phyloP scores from a whole-genome alignment of 2,329 filamentous ascomycete genomes.

The Fusarium guadeloupense region DNA sequence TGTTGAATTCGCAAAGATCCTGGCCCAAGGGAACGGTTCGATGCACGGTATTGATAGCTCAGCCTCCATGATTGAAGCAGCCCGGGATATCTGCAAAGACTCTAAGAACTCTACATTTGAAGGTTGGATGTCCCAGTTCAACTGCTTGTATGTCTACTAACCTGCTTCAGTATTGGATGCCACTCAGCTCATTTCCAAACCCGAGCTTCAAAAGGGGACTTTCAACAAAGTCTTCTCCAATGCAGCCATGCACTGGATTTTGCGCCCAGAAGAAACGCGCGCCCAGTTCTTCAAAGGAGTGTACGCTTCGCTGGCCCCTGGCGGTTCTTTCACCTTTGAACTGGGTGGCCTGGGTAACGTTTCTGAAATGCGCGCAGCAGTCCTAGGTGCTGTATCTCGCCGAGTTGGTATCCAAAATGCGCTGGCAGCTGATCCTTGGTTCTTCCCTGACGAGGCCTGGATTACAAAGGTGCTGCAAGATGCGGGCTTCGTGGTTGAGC shows the following conservation, averaged over 20 bases:
- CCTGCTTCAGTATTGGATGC: constrained; percentile 56
- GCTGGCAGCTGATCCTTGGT: constrained; percentile 69
- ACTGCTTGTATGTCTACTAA: neutral
- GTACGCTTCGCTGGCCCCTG: constrained; percentile 60
- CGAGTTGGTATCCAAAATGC: constrained; percentile 62
- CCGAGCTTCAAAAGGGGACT: constrained; percentile 48
- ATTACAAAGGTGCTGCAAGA: constrained; percentile 56
- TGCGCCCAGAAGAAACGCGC: constrained; percentile 57
- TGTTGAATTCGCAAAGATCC: constrained; percentile 58
- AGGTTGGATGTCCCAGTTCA: constrained; percentile 43
- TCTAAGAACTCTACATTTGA: constrained; percentile 56
- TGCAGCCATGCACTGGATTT: constrained; percentile 74
- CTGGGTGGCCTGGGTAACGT: constrained; percentile 78
- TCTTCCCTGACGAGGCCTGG: constrained; percentile 74
- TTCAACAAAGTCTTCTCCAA: constrained; percentile 72
- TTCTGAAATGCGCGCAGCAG: constrained; percentile 67
- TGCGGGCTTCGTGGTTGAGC: constrained; percentile 60
- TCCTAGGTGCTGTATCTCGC: constrained; percentile 62
- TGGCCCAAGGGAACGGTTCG: constrained; percentile 56
- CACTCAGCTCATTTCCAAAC: constrained; percentile 49
- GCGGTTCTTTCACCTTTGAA: constrained; percentile 71
- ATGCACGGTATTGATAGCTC: constrained; percentile 70
- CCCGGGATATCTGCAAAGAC: constrained; percentile 53
- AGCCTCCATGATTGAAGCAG: constrained; percentile 65
- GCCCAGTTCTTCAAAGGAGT: constrained; percentile 63